These are phyloP conservation scores for Diaporthe sp. DNA, from an alignment of 2,329 filamentous ascomycete genomes.

Conservation along the genomic window DNA sequence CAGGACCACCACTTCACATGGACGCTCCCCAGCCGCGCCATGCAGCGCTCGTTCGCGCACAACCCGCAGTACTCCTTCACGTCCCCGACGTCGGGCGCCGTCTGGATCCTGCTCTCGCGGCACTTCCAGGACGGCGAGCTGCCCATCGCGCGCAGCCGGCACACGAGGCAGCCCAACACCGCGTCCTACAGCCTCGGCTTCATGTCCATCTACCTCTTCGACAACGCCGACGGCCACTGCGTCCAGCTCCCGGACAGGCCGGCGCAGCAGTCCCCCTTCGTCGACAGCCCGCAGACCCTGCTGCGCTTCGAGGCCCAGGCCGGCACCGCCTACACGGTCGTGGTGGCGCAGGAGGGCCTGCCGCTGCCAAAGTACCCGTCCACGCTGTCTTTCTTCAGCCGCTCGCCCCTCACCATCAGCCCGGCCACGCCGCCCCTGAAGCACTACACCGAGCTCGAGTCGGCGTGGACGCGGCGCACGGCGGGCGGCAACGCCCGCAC, in stretches of 20 bases:
- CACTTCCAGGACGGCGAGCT: conserved; percentile 83
- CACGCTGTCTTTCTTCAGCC: conserved; percentile 86
- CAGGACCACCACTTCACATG: conserved; percentile 94
- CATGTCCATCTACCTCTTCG: conserved; percentile 88
- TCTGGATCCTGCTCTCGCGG: conserved; percentile 89
- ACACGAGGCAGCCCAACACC: conserved; percentile 39
- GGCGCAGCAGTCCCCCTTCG: conserved; percentile 83
- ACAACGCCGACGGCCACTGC: conserved; percentile 70
- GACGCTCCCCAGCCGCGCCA: conserved; percentile 67
- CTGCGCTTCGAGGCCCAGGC: conserved; percentile 75
- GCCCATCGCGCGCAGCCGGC: conserved; percentile 63
- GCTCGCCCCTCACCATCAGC: conserved; percentile 70
- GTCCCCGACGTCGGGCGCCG: conserved; percentile 68
- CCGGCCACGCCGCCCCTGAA: conserved; percentile 73
- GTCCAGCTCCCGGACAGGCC: conserved; percentile 82
- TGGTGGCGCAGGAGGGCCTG: conserved; percentile 81
- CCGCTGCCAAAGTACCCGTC: conserved; percentile 83
- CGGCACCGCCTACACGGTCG: conserved; percentile 65
- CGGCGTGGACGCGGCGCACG: conserved; percentile 82
- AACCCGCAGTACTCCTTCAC: conserved; percentile 81
- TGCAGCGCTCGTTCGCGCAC: conserved; percentile 69
- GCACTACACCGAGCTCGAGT: conserved; percentile 69
- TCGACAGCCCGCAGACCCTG: conserved; percentile 93
- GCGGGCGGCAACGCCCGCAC: conserved; percentile 88
- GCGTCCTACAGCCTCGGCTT: conserved; percentile 75